phyloP scores from a whole-genome alignment of 2,329 filamentous ascomycete genomes.

The Trichophyton mentagrophytes region DNA sequence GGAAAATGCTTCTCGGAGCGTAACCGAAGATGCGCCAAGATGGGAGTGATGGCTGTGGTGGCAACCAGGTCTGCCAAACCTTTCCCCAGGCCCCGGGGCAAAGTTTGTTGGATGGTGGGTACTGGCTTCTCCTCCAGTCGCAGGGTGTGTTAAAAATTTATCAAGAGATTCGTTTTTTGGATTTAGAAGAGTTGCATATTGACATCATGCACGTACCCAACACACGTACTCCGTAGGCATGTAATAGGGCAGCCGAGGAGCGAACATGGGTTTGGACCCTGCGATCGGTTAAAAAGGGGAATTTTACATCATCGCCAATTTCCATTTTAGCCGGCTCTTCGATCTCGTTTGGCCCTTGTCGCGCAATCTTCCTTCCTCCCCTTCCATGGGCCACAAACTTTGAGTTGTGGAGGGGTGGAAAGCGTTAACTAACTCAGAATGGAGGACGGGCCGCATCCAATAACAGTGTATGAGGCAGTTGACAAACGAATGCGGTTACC shows the following conservation, averaged over 20 bases:
- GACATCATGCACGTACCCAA: not conserved
- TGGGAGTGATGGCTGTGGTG: not conserved
- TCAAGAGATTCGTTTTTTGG: not conserved
- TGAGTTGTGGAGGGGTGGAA: not conserved
- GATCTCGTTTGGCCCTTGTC: not conserved
- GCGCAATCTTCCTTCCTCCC: not conserved
- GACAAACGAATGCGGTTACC: not conserved
- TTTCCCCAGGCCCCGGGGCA: not conserved
- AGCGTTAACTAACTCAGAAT: not conserved
- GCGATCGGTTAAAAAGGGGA: constrained; percentile 3
- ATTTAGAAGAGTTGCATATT: not conserved
- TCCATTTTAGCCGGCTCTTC: constrained; percentile 1
- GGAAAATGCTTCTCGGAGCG: constrained; percentile 3
- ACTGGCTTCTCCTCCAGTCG: not conserved
- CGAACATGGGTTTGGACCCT: not conserved
- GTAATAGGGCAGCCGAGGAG: not conserved
- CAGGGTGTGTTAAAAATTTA: not conserved
- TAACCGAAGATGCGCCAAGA: constrained; percentile 2
- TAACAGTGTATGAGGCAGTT: not conserved
- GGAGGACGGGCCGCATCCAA: not conserved
- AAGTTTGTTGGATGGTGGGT: not conserved
- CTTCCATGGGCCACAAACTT: not conserved
- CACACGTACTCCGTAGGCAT: not conserved
- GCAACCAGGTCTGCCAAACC: not conserved
- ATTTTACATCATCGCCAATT: constrained; percentile 3